phyloP scores from a whole-genome alignment of 208 protist genomes.

The Acanthamoeba triangularis region DNA sequence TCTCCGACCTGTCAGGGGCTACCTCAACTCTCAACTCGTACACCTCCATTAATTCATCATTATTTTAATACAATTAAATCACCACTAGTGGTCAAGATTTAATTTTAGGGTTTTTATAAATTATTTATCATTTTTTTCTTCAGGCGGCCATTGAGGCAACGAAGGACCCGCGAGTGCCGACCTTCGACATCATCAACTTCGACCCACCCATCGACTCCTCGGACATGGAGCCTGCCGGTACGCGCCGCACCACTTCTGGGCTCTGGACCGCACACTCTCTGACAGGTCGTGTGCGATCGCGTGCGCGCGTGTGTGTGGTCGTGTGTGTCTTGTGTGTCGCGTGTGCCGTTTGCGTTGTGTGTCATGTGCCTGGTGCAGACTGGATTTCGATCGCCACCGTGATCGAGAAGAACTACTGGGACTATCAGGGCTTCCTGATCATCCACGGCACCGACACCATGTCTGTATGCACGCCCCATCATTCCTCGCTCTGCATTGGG shows the following conservation, averaged over 20 bases:
- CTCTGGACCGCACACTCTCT: too few relatives aligned
- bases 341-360: too few relatives aligned
- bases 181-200: conserved; percentile 43
- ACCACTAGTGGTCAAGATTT: background rate
- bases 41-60: background rate
- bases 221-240: conserved; percentile 38
- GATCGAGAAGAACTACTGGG: conserved; percentile 7
- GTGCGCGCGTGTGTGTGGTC: too few relatives aligned
- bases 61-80: background rate
- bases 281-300: background rate
- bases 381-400: conserved; percentile 20
- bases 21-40: conserved; percentile 25
- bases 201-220: conserved; percentile 59
- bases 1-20: background rate
- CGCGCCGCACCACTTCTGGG: background rate
- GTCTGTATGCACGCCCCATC: background rate
- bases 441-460: conserved; percentile 42
- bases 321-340: too few relatives aligned
- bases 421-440: conserved; percentile 34
- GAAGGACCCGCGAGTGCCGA: conserved; percentile 27
- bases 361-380: background rate
- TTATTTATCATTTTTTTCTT: background rate
- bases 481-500: background rate
- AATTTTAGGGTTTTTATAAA: background rate
- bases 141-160: conserved; percentile 8